Evolutionary conservation across 2,329 filamentous ascomycete genomes (phyloP).

Genomic region (Lasiodiplodia citricola): DNA sequence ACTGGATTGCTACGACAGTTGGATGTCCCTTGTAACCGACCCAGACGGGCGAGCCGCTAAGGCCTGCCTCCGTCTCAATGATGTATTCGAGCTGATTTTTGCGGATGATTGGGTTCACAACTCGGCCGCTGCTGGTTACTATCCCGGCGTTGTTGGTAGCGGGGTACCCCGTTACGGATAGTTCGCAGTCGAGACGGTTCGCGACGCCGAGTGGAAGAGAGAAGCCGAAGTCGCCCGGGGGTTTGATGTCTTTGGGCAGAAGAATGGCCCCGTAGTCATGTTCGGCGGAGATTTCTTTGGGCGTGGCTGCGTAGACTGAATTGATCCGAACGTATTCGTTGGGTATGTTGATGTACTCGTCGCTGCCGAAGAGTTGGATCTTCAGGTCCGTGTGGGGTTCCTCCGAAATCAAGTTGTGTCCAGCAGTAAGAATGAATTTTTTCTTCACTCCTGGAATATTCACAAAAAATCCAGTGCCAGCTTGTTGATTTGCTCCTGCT

Average conservation of each 20-base stretch:
- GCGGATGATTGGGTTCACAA: not conserved
- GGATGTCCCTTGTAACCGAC: not conserved
- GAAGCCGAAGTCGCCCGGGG: not conserved
- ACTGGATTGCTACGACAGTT: not conserved
- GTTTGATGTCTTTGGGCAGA: rapidly evolving
- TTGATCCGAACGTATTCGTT: not conserved
- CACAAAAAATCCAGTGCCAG: not conserved
- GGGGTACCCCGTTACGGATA: not conserved
- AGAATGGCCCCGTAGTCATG: not conserved
- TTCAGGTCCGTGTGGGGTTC: not conserved
- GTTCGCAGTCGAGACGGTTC: not conserved
- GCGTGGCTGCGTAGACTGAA: not conserved
- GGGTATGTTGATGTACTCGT: not conserved
- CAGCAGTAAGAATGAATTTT: not conserved
- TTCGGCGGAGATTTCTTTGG: not conserved
- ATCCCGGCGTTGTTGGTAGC: too few relatives aligned
- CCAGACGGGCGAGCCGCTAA: not conserved
- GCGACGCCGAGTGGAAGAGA: not conserved
- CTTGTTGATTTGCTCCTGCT: not conserved
- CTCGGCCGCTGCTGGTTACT: not conserved
- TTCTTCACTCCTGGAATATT: not conserved
- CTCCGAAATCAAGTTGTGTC: not conserved
- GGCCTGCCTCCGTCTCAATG: not conserved
- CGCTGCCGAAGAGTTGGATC: not conserved
- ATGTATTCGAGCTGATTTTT: not conserved